Conservation (phyloP, 2,329 filamentous ascomycete genomes). For the Alternaria infectoria region DNA sequence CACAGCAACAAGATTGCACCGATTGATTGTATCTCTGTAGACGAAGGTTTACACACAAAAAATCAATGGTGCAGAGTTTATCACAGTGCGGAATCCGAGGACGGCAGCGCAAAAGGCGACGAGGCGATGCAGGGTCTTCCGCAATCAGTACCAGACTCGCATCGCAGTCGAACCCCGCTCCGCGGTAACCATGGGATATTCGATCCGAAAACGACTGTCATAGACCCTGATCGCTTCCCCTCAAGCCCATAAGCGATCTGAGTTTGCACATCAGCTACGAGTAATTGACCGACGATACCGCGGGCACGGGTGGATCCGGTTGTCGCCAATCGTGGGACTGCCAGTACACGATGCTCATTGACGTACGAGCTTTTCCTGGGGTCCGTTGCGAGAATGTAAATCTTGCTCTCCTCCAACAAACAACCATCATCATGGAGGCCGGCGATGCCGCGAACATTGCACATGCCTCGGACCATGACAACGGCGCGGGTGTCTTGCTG, state of each 20-base stretch:
- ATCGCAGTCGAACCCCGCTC: constrained; percentile 4
- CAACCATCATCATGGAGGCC: background rate
- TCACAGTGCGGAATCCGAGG: background rate
- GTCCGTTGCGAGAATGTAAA: background rate
- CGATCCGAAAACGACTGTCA: background rate
- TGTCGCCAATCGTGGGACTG: background rate
- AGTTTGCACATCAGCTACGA: background rate
- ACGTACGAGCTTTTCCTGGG: background rate
- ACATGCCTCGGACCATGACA: background rate
- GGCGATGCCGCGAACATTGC: background rate
- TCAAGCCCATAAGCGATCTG: background rate
- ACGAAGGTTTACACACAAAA: background rate
- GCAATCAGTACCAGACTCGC: background rate
- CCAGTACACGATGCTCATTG: background rate
- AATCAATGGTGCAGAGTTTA: background rate
- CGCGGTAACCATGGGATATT: background rate
- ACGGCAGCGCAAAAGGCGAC: constrained; percentile 1
- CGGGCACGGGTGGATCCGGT: background rate
- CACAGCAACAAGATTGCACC: background rate
- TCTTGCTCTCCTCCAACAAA: background rate
- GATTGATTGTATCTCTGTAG: background rate
- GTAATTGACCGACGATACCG: background rate
- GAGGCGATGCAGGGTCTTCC: constrained; percentile 3
- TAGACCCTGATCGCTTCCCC: background rate
- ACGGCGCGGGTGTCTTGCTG: background rate